Evolutionary conservation across 371 early-diverging fungal genomes (phyloP).

Genomic region (Zychaea mexicana): DNA sequence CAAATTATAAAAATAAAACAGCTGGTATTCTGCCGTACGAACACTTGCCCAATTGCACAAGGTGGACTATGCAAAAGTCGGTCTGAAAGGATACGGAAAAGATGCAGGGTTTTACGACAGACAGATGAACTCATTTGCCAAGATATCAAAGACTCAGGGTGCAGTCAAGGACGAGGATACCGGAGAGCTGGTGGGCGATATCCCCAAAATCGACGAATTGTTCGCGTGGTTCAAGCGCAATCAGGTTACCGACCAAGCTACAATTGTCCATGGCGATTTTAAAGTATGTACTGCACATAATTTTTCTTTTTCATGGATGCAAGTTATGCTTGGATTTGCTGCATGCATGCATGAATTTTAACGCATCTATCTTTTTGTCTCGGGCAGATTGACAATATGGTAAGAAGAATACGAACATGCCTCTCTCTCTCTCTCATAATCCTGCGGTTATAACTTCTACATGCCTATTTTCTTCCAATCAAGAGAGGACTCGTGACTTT

Average conservation of each 20-base stretch:
- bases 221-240: slow-evolving; percentile 72
- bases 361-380: background rate
- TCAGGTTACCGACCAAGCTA: slow-evolving; percentile 70
- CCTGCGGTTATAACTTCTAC: background rate
- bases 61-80: slow-evolving; percentile 64
- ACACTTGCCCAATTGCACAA: slow-evolving; percentile 81
- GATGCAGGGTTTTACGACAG: slow-evolving; percentile 79
- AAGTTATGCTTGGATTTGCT: background rate
- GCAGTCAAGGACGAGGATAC: slow-evolving; percentile 57
- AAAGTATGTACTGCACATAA: slow-evolving; percentile 48
- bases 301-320: background rate
- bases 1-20: too few species aligned
- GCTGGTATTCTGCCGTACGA: slow-evolving; percentile 74
- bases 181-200: slow-evolving; percentile 60
- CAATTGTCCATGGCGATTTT: slow-evolving; percentile 91
- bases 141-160: slow-evolving; percentile 71
- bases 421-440: background rate
- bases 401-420: slow-evolving; percentile 21
- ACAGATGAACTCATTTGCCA: slow-evolving; percentile 74
- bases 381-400: slow-evolving; percentile 17
- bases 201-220: slow-evolving; percentile 72
- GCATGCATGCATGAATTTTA: too few species aligned
- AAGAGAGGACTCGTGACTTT: background rate
- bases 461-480: background rate
- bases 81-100: slow-evolving; percentile 71